phyloP scores from a whole-genome alignment of 805 yeast species.

The Metschnikowia noctiluminum region DNA sequence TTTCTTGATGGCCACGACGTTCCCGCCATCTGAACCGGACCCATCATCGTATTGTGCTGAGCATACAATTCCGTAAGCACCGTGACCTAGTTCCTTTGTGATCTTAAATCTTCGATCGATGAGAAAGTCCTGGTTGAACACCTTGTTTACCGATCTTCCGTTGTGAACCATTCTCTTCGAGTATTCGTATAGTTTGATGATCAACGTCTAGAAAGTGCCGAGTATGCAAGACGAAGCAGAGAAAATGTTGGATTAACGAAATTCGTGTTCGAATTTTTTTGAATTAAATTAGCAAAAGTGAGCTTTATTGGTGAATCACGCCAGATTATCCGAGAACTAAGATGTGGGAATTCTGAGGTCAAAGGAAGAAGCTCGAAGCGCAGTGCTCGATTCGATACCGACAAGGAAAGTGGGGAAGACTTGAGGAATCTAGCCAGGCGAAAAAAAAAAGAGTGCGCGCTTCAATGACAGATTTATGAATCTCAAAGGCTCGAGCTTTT shows the following conservation, averaged over 20 bases:
- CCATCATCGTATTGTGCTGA: conserved; percentile 88
- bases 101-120: conserved; percentile 86
- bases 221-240: neutral
- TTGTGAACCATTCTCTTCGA: conserved; percentile 14
- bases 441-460: conserved; percentile 1
- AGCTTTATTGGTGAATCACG: too few relatives aligned
- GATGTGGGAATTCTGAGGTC: too few relatives aligned
- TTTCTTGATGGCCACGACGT: conserved; percentile 85
- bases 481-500: too few relatives aligned
- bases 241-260: too few relatives aligned
- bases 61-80: conserved; percentile 96
- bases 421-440: neutral
- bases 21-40: conserved; percentile 26
- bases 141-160: conserved; percentile 39
- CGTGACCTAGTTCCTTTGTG: conserved; percentile 93
- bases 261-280: too few relatives aligned
- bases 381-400: too few relatives aligned
- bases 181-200: too few relatives aligned
- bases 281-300: too few relatives aligned
- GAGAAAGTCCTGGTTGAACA: conserved; percentile 80
- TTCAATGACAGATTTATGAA: neutral
- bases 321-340: too few relatives aligned
- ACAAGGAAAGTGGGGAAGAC: neutral
- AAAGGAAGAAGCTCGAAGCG: neutral
- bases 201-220: too few relatives aligned